A percentile compares a stretch with the other conserved stretches of the same genome.
Evolutionary conservation across 306 rosid genomes (phyloP).

Genomic region (Rosa persica): DNA sequence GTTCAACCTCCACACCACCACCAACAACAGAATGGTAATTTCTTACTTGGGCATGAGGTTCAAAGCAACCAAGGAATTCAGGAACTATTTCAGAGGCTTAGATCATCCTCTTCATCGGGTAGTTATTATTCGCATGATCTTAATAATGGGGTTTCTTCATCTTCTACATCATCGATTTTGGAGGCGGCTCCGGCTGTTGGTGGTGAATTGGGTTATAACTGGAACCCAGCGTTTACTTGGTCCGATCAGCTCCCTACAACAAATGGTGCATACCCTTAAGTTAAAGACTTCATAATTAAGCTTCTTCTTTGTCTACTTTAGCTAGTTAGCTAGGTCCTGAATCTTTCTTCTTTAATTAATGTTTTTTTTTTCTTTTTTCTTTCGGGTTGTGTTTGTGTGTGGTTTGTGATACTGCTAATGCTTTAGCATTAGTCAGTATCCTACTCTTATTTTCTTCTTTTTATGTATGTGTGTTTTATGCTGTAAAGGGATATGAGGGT

Average conservation of each 20-base stretch:
- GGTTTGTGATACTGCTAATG: constrained; percentile 38
- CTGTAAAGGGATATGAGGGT: constrained; percentile 40
- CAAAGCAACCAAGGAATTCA: constrained; percentile 58
- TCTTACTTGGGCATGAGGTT: constrained; percentile 39
- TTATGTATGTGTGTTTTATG: constrained; percentile 35
- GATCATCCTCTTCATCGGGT: constrained; percentile 35
- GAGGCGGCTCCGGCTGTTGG: constrained; percentile 54
- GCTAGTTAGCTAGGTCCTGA: constrained; percentile 17
- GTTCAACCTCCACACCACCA: constrained; percentile 25
- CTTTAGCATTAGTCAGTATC: constrained; percentile 30
- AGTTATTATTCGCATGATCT: constrained; percentile 32
- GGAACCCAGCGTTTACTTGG: constrained; percentile 82
- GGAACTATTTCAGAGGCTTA: constrained; percentile 76
- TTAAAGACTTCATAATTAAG: constrained; percentile 8
- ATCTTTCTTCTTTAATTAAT: background rate
- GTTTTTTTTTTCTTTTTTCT: background rate
- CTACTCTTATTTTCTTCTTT: background rate
- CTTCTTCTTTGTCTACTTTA: background rate
- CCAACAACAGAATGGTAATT: constrained; percentile 34
- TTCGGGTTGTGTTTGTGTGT: constrained; percentile 24
- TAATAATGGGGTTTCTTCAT: constrained; percentile 45
- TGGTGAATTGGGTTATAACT: constrained; percentile 68
- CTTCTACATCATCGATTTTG: constrained; percentile 48
- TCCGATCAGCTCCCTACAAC: constrained; percentile 72
- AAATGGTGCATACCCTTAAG: constrained; percentile 75